Base-by-base conservation (phyloP, 192 early-diverging fungal species). In the Coemansia umbellata region DNA sequence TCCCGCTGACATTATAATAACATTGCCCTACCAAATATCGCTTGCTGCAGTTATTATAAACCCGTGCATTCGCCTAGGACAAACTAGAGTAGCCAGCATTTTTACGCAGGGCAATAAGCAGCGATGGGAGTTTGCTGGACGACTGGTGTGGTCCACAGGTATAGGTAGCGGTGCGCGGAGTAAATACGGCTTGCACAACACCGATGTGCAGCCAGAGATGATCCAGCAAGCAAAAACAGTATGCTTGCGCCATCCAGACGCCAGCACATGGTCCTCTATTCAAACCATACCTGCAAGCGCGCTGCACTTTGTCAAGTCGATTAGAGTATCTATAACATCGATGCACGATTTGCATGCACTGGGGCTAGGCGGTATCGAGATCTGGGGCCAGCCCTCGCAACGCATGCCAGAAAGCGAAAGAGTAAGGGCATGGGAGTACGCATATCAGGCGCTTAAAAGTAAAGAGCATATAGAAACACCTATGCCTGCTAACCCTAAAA, bases 361-460 rank as follows among this genome's bases (percentile, higher is more conserved):
- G 1, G 64, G 56, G n/a, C 32, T 59, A 5, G 50, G 56, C 23
- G 45, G 51, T 0, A 37, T 66, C 4, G 56, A 59, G 39, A 54
- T 66, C 21, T 59, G 50, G 50, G 64, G 37, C 2, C 64, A 66
- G 50, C 64, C 64, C 11, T 66, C 64, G 13, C 64, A 58, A 30
- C 42, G 64, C 0, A 15, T 66, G 9, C 63, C 63, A 4, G 6
- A 18, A 3, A 30, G 31, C 13, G 50, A 58, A n/a, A 30, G 37
- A 5, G 44, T 21, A 13, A 40, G 31, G 1, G 44, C 44, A 11
- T 66, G 63, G 63, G 8, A 8, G 0, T 2, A 33, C 4, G 28
- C 23, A 6, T 28, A 24, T 27, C 53, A 50, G 24, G 28, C 31
- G 9, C 15, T 54, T 18, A 3, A 15, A 0, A 23, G 4, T 0